These are phyloP conservation scores for Lachancea thermotolerans DNA, from an alignment of 805 yeast species.

Conservation along the genomic window DNA sequence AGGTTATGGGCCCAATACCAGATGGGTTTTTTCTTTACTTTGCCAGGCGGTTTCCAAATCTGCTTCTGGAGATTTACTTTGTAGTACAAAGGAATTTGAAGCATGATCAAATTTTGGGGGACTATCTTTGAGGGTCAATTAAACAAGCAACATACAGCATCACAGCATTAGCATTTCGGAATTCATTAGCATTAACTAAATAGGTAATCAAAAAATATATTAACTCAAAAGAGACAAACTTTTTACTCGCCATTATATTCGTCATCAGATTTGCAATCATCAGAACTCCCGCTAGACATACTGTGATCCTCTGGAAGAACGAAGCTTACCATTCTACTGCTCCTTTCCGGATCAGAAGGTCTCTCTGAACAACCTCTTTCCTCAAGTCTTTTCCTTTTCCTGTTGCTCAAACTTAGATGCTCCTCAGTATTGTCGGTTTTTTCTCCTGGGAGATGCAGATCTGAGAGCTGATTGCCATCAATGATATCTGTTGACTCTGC, in stretches of 20 bases:
- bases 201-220: too few relatives aligned
- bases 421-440: background rate
- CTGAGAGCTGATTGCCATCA: background rate
- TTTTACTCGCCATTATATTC: background rate
- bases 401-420: background rate
- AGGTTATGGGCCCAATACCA: slow-evolving; percentile 71
- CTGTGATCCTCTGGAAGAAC: slow-evolving; percentile 4
- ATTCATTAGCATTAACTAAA: too few relatives aligned
- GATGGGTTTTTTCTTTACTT: slow-evolving; percentile 79
- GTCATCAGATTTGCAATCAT: background rate
- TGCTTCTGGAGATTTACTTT: slow-evolving; percentile 68
- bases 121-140: slow-evolving; percentile 31
- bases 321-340: slow-evolving; percentile 6
- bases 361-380: background rate
- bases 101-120: slow-evolving; percentile 55
- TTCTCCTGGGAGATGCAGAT: background rate
- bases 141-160: background rate
- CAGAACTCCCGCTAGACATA: background rate
- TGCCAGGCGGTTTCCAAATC: slow-evolving; percentile 63
- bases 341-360: slow-evolving; percentile 1
- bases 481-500: too few relatives aligned
- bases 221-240: background rate
- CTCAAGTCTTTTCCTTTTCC: slow-evolving; percentile 4
- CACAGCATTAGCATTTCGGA: slow-evolving; percentile 1
- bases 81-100: slow-evolving; percentile 50